Evolutionary conservation across 2,329 filamentous ascomycete genomes (phyloP), one percentile per base, ranked within the genome.

Genomic region (Sclerotiophoma versabilis): DNA sequence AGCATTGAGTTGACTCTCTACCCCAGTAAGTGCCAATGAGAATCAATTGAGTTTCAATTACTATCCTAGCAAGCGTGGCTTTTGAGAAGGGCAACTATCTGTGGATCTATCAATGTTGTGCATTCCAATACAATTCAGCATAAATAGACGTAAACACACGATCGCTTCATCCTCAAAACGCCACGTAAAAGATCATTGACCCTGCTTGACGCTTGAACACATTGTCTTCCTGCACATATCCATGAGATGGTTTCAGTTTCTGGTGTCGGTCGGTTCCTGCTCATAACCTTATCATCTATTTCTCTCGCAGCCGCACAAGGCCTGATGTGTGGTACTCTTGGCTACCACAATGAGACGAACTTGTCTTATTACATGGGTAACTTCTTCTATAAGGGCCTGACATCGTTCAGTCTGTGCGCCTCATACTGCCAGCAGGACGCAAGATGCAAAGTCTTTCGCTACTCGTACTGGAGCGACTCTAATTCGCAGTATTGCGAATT

Each of bases 401-500:
- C 59, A 4, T 56, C 50, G 2, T 65, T 66, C 22, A 49, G 51
- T 2, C 43, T 69, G 5, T 69, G 64, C 37, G 63, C 58, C 4
- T 49, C 57, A 15, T 68, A 57, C 22, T 68, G 63, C 43, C 60
- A 61, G 38, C 56, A 56, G 19, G 57, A 63, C 25, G 25, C 39
- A 22, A 49, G 29, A 11, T 69, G 64, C 29, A 45, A 54, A 22
- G 50, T 41, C 12, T 68, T 68, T 36, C 59, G 63, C 4, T 65
- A 68, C 27, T 62, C 54, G 12, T 63, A 60, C 27, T 64, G 36
- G 32, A 12, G 29, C 6, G 59, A 68, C n/a, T 52, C 59, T 14
- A 30, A 57, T 34, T 25, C 55, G 10, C 61, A 69, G 30, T 65
- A 66, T 20, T 67, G 65, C 49, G 64, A 69, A 38, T 69, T 64